Percentiles rank a stretch among this genome's conserved stretches.
These are phyloP conservation scores for Monosporascus sp. DNA, from an alignment of 2,329 filamentous ascomycete species.

Conservation along the genomic window DNA sequence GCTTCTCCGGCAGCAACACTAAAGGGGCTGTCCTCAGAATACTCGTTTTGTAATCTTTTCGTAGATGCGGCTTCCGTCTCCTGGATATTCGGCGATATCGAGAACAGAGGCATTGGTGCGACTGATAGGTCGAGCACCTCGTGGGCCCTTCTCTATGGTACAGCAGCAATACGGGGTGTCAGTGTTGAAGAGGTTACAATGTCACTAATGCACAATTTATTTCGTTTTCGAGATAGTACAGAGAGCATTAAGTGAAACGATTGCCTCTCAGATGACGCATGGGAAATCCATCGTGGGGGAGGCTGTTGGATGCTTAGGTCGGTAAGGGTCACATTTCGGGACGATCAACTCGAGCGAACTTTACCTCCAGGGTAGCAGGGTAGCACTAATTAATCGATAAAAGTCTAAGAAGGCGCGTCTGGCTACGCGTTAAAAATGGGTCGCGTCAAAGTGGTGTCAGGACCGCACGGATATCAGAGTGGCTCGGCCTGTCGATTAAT, in stretches of 20 bases:
- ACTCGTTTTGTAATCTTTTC: conserved; percentile 45
- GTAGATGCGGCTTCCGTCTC: conserved; percentile 36
- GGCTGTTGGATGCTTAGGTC: neutral
- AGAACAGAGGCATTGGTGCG: conserved; percentile 41
- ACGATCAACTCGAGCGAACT: neutral
- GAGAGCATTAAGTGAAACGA: neutral
- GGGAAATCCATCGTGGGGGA: neutral
- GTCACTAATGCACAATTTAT: neutral
- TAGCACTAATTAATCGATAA: neutral
- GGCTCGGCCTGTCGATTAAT: no score
- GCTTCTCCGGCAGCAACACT: conserved; percentile 18
- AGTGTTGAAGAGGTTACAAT: neutral
- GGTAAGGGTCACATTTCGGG: neutral
- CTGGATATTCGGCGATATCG: conserved; percentile 43
- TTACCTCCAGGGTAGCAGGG: neutral
- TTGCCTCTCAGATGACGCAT: neutral
- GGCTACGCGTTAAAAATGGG: neutral
- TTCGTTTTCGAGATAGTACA: neutral
- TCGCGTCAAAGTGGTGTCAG: neutral
- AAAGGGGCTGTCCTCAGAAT: conserved; percentile 20
- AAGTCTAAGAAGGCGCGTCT: neutral
- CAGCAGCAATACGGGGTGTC: neutral
- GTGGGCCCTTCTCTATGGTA: neutral
- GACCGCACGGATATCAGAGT: neutral
- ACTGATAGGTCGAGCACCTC: conserved; percentile 5